A percentile compares a stretch with the other conserved stretches of the same genome.
These are phyloP conservation scores for Stagonosporopsis cucurbitacearum DNA, from an alignment of 2,329 filamentous ascomycete genomes.

Conservation along the genomic window DNA sequence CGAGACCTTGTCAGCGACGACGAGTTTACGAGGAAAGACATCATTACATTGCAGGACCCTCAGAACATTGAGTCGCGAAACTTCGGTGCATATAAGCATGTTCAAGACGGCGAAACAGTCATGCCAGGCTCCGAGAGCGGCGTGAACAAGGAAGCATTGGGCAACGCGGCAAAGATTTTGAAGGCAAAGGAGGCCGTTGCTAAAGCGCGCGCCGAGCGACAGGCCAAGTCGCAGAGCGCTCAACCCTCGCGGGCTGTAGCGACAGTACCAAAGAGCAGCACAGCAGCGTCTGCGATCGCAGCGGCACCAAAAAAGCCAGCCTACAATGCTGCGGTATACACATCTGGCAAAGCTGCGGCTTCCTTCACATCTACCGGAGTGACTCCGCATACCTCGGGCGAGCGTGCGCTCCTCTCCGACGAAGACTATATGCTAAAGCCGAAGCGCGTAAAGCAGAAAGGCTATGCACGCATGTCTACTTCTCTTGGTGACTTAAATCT, in stretches of 20 bases:
- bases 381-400: constrained; percentile 87
- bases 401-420: constrained; percentile 84
- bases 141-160: constrained; percentile 81
- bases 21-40: constrained; percentile 86
- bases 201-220: constrained; percentile 77
- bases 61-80: constrained; percentile 85
- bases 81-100: constrained; percentile 84
- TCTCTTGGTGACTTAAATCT: constrained; percentile 84
- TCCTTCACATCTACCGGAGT: constrained; percentile 95
- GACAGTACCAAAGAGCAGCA: constrained; percentile 31
- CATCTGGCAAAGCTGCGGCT: constrained; percentile 87
- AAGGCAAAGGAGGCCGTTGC: constrained; percentile 95
- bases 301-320: constrained; percentile 44
- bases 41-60: constrained; percentile 95
- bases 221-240: constrained; percentile 46
- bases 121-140: constrained; percentile 72
- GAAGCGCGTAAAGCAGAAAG: constrained; percentile 84
- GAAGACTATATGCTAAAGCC: constrained; percentile 98
- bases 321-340: constrained; percentile 88
- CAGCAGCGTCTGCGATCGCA: constrained; percentile 35
- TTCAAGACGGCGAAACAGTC: constrained; percentile 81
- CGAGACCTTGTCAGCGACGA: constrained; percentile 85
- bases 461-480: constrained; percentile 89
- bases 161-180: constrained; percentile 80
- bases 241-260: constrained; percentile 28